A percentile compares a stretch with the other conserved stretches of the same genome.
These are phyloP conservation scores for Stagonosporopsis vannaccii DNA, from an alignment of 2,329 filamentous ascomycete species.

Conservation along the genomic window DNA sequence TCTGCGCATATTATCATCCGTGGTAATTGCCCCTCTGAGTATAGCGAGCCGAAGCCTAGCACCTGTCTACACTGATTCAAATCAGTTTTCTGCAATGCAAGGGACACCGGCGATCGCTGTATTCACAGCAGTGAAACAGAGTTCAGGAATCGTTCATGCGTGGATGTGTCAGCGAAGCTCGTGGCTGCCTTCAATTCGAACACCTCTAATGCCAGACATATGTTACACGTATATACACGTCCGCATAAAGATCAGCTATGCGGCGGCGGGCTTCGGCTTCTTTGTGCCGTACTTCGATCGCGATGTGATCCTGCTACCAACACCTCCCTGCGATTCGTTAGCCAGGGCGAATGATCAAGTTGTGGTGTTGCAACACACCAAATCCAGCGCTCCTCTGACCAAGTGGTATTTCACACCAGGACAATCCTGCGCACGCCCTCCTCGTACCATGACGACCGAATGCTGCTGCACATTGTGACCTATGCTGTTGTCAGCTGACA, in stretches of 20 bases:
- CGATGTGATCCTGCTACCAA: slow-evolving; percentile 81
- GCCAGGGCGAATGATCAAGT: background rate
- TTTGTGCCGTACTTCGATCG: slow-evolving; percentile 98
- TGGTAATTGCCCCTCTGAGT: background rate
- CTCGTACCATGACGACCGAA: slow-evolving; percentile 94
- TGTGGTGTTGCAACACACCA: slow-evolving; percentile 68
- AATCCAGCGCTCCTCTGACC: slow-evolving; percentile 87
- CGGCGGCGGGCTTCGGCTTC: slow-evolving; percentile 77
- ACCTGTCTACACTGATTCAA: background rate
- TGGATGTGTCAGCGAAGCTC: slow-evolving; percentile 1
- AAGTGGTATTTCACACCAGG: slow-evolving; percentile 97
- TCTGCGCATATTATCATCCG: background rate
- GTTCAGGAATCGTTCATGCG: background rate
- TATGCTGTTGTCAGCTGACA: slow-evolving; percentile 37
- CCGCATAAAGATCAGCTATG: slow-evolving; percentile 23
- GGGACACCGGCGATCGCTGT: background rate
- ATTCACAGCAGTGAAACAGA: background rate
- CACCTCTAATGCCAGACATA: slow-evolving; percentile 37
- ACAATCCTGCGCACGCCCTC: slow-evolving; percentile 94
- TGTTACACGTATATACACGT: slow-evolving; percentile 37
- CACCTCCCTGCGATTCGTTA: slow-evolving; percentile 74
- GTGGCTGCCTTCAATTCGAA: slow-evolving; percentile 21
- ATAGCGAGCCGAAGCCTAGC: background rate
- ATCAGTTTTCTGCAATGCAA: background rate
- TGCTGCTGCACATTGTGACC: slow-evolving; percentile 99